Base-by-base conservation (phyloP, 495 filamentous ascomycete species). In the Recurvomyces mirabilis region DNA sequence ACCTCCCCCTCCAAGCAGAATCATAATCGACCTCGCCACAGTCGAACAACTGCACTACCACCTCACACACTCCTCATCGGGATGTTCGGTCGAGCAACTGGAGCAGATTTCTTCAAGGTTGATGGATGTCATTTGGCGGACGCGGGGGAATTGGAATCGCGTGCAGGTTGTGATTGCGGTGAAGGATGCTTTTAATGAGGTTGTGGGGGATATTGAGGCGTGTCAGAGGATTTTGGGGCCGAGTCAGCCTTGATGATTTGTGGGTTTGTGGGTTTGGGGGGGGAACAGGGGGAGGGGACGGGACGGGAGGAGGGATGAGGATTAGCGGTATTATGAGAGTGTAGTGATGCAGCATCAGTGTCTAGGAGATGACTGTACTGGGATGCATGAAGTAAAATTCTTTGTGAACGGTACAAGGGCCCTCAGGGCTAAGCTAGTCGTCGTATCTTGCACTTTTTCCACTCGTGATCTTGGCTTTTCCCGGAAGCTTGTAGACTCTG, bases 91-190 rank as follows among this genome's bases (percentile, higher is more conserved):
- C 29, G 91, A 96, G 64, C 93, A 98, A 60, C 69, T 98, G 22
- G 89, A 96, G 65, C 88, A 94, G 60, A 76, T 93, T 58, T 84
- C 86, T 58, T 78, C 87, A n/a, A 77, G 75, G 43, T 64, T 94
- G 55, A 95, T 95, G 89, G 80, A 87, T 47, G 74, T 75, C 31
- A 68, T 96, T 12, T 98, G 91, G 91, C 73, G 69, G 45, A 71
- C 67, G 43, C 73, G 84, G 30, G 70, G 74, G 41, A 79, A 93
- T 53, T 88, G 80, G 73, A 84, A 96, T 62, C 74, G 91, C 14
- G 80, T 73, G 54, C 64, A 63, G 40, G 85, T 96, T 10, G 69
- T 81, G 18, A 58, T 58, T 21, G 62, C 66, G 23, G 68, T 93
- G 23, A 65, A 65, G 11, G 66, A 72, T 5, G 74, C 79, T 18